A percentile compares a stretch with the other conserved stretches of the same genome.
phyloP scores from a whole-genome alignment of 2,329 filamentous ascomycete genomes.

The Trichophyton verrucosum region DNA sequence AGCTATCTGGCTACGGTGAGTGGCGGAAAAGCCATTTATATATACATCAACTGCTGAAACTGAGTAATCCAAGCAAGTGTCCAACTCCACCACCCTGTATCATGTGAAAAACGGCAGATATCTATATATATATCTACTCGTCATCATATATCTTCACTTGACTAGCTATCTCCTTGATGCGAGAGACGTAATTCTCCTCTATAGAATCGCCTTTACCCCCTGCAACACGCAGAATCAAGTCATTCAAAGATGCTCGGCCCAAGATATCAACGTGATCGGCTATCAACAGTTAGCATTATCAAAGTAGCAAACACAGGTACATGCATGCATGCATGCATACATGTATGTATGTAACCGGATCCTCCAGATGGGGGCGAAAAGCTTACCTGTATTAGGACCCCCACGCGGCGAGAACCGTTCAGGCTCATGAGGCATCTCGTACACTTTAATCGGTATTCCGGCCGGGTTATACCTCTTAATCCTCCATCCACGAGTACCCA shows the following conservation, averaged over 20 bases:
- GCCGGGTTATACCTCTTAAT: conserved; percentile 90
- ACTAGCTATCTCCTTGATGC: conserved; percentile 69
- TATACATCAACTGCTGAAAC: background rate
- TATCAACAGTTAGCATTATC: conserved; percentile 24
- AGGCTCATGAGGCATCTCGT: conserved; percentile 94
- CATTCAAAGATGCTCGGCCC: conserved; percentile 76
- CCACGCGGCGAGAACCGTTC: conserved; percentile 77
- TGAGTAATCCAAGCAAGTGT: background rate
- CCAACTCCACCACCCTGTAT: background rate
- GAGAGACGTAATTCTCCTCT: conserved; percentile 62
- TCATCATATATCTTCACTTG: conserved; percentile 74
- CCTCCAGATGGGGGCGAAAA: conserved; percentile 9
- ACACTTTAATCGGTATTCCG: conserved; percentile 65
- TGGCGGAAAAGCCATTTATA: background rate
- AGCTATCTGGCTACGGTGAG: background rate
- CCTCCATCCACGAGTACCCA: conserved; percentile 92
- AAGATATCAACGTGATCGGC: conserved; percentile 96
- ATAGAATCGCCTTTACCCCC: conserved; percentile 74
- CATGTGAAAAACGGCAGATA: background rate
- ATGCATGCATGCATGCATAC: no score
- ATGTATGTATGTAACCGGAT: background rate
- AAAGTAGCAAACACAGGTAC: background rate
- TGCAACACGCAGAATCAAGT: conserved; percentile 74
- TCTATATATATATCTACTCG: background rate
- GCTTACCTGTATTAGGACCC: conserved; percentile 49